Conservation (phyloP, 2,329 filamentous ascomycete species). For the Arthrobotrys iridis region DNA sequence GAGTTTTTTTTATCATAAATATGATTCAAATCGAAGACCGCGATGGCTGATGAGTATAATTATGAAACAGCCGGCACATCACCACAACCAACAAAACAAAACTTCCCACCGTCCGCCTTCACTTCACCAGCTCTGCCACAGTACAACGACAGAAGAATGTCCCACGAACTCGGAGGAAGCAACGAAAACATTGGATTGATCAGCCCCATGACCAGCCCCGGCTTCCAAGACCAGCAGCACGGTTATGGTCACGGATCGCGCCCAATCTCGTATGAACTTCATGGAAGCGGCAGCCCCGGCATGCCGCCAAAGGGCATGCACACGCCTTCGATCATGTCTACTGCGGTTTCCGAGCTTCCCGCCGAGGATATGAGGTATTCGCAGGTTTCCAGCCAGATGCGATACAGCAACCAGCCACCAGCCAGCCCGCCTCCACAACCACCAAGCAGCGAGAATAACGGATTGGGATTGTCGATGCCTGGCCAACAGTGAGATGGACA, state of each 20-base stretch:
- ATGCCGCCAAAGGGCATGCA: slow-evolving; percentile 7
- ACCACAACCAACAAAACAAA: slow-evolving; percentile 35
- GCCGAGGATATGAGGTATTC: slow-evolving; percentile 40
- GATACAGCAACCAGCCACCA: slow-evolving; percentile 28
- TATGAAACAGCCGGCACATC: slow-evolving; percentile 3
- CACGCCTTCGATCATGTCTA: slow-evolving; percentile 37
- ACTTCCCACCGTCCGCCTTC: slow-evolving; percentile 46
- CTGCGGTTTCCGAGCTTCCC: slow-evolving; percentile 36
- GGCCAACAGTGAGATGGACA: neutral
- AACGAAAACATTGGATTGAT: slow-evolving; percentile 22
- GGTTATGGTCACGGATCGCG: slow-evolving; percentile 5
- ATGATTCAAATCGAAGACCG: neutral
- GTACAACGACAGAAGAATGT: slow-evolving; percentile 35
- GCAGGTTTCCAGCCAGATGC: slow-evolving; percentile 40
- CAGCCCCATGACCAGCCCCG: slow-evolving; percentile 37
- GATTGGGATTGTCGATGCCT: slow-evolving; percentile 34
- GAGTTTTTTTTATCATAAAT: neutral
- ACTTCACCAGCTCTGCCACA: slow-evolving; percentile 38
- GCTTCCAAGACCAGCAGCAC: neutral
- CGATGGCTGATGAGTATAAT: slow-evolving; percentile 12
- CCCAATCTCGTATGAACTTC: slow-evolving; percentile 48
- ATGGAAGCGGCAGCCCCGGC: slow-evolving; percentile 16
- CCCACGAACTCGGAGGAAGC: slow-evolving; percentile 41
- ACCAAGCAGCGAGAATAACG: neutral
- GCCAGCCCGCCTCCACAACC: neutral